Base-by-base conservation (phyloP, 495 filamentous ascomycete species). In the Penicillium bovifimosum region DNA sequence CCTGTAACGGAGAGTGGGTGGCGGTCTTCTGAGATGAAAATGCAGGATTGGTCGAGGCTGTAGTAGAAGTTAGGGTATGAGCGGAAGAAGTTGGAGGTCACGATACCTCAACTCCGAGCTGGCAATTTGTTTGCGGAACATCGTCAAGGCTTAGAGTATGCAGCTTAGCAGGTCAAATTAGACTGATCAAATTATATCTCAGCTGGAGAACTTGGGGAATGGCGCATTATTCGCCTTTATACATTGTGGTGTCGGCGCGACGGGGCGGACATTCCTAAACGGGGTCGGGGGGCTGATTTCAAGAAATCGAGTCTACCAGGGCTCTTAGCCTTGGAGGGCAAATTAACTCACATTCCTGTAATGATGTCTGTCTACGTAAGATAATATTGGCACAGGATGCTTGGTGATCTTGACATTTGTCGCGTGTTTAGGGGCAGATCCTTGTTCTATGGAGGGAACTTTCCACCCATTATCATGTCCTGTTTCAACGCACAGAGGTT, bases 31-130 rank as follows among this genome's bases (percentile, higher is more conserved):
- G 46, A 53, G 9, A 65, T 28, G 24, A 60, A 62, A 35, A 65
- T 47, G 41, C 55, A 60, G 32, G 59, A 43, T 39, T 56, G 34
- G 26, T 60, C 55, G 3, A 65, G 44, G 20, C 62, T 64, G 10
- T 14, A 46, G 11, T 28, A 42, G 29, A 4, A 1, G 39, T 50
- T 24, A 50, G 20, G 20, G 16, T 9, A 17, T 35, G n/a, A 24
- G 41, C 10, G 1, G 1, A 28, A 47, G 24, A 14, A 1, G 6
- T 11, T 2, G 13, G 11, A 11, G 17, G 4, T 38, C 27, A 28
- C 29, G 13, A 31, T 50, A 50, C 48, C 36, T 50, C 20, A 50
- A 32, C 11, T 50, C 39, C 13, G 48, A 17, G 14, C 38, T 17
- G 7, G 29, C 17, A 11, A 50, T 42, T 11, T 26, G 38, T 20